phyloP scores from a whole-genome alignment of 202 grass and related monocot genomes.

The Digitaria exilis region DNA sequence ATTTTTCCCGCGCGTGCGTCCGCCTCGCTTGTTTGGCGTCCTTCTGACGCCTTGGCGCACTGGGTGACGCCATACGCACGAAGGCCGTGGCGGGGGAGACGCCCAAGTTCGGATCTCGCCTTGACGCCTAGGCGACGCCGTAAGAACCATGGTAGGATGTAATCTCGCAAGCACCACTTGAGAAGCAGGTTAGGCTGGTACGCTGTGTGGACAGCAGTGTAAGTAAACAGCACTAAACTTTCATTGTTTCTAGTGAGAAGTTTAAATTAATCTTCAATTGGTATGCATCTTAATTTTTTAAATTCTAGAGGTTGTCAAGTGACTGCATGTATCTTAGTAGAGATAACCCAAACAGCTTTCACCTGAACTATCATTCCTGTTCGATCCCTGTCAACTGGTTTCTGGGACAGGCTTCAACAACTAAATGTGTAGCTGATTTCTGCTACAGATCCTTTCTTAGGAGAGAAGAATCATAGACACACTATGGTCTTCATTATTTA shows the following conservation, averaged over 20 bases:
- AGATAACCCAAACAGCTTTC: neutral
- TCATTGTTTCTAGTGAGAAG: slow-evolving; percentile 1
- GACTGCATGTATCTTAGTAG: neutral
- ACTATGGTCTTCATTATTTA: neutral
- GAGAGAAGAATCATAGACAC: neutral
- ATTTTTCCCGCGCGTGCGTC: too few species aligned
- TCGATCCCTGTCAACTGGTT: neutral
- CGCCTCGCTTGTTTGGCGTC: too few species aligned
- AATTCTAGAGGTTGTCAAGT: neutral
- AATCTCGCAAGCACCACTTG: neutral
- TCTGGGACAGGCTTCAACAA: neutral
- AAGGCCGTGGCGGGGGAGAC: too few species aligned
- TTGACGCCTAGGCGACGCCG: too few species aligned
- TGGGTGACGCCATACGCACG: too few species aligned
- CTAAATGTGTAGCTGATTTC: neutral
- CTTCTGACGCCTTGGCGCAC: too few species aligned
- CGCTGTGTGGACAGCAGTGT: neutral
- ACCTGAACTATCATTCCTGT: neutral
- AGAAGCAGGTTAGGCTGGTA: neutral
- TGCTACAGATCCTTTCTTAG: neutral
- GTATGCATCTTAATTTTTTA: neutral
- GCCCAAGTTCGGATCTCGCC: too few species aligned
- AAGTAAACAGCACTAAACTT: neutral
- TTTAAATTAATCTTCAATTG: neutral
- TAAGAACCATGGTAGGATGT: too few species aligned